Percentiles rank a stretch among this genome's conserved stretches.
phyloP scores from a whole-genome alignment of 306 rosid genomes.

The Cucumis cinereus region DNA sequence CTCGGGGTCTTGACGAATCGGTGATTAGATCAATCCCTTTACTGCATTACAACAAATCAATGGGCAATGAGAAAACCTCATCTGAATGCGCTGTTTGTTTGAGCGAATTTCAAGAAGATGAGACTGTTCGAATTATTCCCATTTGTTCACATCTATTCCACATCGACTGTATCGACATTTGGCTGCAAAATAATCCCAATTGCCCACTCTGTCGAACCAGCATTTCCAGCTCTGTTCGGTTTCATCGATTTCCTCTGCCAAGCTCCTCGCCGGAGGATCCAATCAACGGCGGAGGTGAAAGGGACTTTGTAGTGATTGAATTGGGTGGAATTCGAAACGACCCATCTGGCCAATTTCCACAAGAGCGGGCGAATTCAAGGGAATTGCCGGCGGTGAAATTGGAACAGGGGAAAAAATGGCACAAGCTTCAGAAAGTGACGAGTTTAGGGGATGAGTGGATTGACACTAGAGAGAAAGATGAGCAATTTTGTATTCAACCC shows the following conservation, averaged over 20 bases:
- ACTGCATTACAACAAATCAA: conserved; percentile 33
- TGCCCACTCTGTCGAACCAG: conserved; percentile 90
- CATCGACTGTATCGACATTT: conserved; percentile 86
- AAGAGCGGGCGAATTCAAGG: conserved; percentile 21
- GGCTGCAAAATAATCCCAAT: conserved; percentile 87
- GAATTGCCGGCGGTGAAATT: conserved; percentile 16
- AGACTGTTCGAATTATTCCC: conserved; percentile 73
- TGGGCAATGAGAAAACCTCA: not conserved
- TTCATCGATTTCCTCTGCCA: conserved; percentile 28
- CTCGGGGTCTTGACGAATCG: conserved; percentile 68
- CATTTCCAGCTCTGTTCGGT: conserved; percentile 30
- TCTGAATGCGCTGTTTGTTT: conserved; percentile 84
- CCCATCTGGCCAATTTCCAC: conserved; percentile 8
- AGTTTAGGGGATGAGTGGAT: conserved; percentile 94
- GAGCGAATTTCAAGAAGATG: conserved; percentile 61
- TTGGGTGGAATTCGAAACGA: conserved; percentile 23
- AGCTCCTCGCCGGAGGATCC: conserved; percentile 29
- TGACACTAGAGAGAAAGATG: conserved; percentile 72
- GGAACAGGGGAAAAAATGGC: conserved; percentile 27
- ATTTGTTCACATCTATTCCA: conserved; percentile 75
- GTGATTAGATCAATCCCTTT: conserved; percentile 71
- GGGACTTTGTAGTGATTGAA: conserved; percentile 69
- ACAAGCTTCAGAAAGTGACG: conserved; percentile 44
- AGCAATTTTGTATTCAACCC: conserved; percentile 55
- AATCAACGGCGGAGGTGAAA: conserved; percentile 25